Conservation (phyloP, 1,284 basidiomycete genomes). For the Melanopsichium pennsylvanicum region DNA sequence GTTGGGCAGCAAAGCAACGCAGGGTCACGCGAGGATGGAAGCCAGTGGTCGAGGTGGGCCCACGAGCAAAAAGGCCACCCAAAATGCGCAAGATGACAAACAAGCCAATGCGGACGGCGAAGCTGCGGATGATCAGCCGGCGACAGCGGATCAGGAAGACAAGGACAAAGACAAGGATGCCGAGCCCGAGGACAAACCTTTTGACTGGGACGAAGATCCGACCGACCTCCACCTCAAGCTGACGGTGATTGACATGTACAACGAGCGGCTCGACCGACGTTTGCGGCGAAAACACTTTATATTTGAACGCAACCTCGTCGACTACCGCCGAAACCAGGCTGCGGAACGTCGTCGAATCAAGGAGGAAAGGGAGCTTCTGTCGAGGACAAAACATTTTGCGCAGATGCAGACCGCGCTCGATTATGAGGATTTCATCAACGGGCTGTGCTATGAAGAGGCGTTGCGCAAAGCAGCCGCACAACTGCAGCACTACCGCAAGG, state of each 20-base stretch:
- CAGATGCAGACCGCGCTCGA: constrained; percentile 90
- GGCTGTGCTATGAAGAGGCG: constrained; percentile 73
- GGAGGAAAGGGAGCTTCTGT: constrained; percentile 89
- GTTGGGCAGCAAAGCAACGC: constrained; percentile 54
- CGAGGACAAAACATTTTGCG: constrained; percentile 89
- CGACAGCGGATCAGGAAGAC: constrained; percentile 49
- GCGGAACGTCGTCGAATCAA: constrained; percentile 87
- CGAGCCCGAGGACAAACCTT: constrained; percentile 55
- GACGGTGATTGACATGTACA: constrained; percentile 88
- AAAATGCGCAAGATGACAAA: constrained; percentile 45
- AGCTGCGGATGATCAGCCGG: constrained; percentile 18
- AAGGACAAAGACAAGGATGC: constrained; percentile 46
- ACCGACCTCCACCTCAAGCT: constrained; percentile 87
- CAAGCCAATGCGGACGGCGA: constrained; percentile 29
- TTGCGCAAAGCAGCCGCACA: constrained; percentile 56
- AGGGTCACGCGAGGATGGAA: constrained; percentile 57
- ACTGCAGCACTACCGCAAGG: constrained; percentile 60
- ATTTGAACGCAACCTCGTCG: constrained; percentile 88
- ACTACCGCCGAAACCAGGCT: constrained; percentile 85
- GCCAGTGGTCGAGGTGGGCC: constrained; percentile 74
- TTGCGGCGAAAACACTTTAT: constrained; percentile 87
- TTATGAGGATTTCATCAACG: constrained; percentile 86
- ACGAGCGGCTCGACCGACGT: constrained; percentile 87
- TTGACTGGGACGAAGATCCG: constrained; percentile 76
- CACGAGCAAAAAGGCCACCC: constrained; percentile 50